phyloP scores from a whole-genome alignment of 2,329 filamentous ascomycete species.

The Penicillium concentricum region DNA sequence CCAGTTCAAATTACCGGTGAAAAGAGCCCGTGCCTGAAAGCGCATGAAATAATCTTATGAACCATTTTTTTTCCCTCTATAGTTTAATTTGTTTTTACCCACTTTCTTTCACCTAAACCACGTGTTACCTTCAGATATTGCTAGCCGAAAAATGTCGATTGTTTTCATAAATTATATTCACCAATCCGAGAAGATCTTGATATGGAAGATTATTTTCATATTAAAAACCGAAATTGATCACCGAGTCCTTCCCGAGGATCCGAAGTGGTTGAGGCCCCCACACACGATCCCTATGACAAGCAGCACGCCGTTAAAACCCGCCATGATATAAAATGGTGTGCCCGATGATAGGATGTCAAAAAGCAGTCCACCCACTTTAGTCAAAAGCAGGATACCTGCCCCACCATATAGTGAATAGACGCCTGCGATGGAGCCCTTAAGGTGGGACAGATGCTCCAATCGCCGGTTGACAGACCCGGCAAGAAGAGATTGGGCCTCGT shows the following conservation, averaged over 20 bases:
- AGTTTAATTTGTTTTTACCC: not conserved
- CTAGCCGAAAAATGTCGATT: not conserved
- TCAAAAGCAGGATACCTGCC: constrained; percentile 83
- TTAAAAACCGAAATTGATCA: not conserved
- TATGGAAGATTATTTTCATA: not conserved
- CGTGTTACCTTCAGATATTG: not conserved
- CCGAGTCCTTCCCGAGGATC: constrained; percentile 6
- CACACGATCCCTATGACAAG: constrained; percentile 45
- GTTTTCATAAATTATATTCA: not conserved
- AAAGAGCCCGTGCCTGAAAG: not conserved
- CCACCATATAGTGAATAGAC: constrained; percentile 91
- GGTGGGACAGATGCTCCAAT: constrained; percentile 47
- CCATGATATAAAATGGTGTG: constrained; percentile 94
- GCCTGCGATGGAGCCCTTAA: constrained; percentile 93
- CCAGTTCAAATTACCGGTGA: not conserved
- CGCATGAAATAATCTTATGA: constrained; percentile 2
- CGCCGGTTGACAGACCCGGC: constrained; percentile 20
- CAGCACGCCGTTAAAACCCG: constrained; percentile 75
- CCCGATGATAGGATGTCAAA: constrained; percentile 75
- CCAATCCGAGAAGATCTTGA: not conserved
- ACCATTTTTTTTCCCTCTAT: not conserved
- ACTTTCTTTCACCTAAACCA: not conserved
- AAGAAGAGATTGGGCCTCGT: constrained; percentile 35
- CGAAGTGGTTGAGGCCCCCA: constrained; percentile 25
- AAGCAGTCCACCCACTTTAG: constrained; percentile 81